These are phyloP conservation scores for Macrophomina tecta DNA, from an alignment of 2,329 filamentous ascomycete genomes.

Conservation along the genomic window DNA sequence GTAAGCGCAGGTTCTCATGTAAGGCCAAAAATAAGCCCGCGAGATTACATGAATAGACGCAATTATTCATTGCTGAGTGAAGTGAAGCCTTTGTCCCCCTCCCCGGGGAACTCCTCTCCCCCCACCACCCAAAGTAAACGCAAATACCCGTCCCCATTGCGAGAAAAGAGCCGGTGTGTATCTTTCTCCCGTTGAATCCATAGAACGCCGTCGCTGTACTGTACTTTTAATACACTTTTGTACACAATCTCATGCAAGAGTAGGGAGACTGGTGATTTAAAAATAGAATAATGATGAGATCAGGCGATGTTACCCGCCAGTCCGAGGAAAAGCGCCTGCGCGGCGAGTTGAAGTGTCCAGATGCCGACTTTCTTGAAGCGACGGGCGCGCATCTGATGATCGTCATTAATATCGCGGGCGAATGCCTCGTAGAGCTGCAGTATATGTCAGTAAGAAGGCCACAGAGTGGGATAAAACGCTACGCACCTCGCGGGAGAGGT, in stretches of 20 bases:
- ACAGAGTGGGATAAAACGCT: neutral
- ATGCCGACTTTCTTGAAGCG: constrained; percentile 95
- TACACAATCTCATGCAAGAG: constrained; percentile 12
- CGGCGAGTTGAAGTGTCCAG: constrained; percentile 91
- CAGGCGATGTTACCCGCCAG: constrained; percentile 81
- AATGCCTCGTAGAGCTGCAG: constrained; percentile 85
- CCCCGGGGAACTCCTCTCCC: neutral
- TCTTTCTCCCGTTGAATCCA: neutral
- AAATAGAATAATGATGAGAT: neutral
- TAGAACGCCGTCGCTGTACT: constrained; percentile 25
- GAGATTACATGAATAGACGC: constrained; percentile 3
- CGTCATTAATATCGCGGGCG: constrained; percentile 86
- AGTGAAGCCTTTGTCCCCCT: neutral
- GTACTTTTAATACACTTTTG: constrained; percentile 24
- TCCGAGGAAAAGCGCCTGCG: constrained; percentile 92
- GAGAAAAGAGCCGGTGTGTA: constrained; percentile 1
- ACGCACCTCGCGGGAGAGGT: constrained; percentile 79
- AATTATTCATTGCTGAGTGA: neutral
- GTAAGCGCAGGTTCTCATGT: neutral
- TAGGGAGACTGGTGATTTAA: neutral
- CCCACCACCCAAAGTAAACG: neutral
- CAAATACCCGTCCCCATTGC: neutral
- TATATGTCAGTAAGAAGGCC: constrained; percentile 17
- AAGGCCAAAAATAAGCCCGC: neutral
- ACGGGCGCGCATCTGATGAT: constrained; percentile 83